A percentile compares a stretch with the other conserved stretches of the same genome.
Conservation (phyloP, 2,329 filamentous ascomycete genomes). For the Fusarium anguioides region DNA sequence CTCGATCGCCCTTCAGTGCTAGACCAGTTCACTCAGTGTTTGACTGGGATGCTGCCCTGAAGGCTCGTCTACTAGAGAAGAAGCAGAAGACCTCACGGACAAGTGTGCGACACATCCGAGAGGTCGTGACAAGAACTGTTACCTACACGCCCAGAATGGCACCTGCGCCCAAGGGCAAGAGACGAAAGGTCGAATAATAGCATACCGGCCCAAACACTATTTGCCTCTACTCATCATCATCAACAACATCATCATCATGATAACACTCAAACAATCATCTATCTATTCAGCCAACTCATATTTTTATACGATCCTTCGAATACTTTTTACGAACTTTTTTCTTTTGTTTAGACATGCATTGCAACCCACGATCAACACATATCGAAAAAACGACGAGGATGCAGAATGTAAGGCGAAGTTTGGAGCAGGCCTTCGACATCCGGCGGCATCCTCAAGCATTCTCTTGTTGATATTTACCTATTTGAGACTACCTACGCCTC, state of each 20-base stretch:
- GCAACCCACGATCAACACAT: constrained; percentile 27
- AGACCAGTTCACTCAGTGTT: constrained; percentile 75
- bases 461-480: constrained; percentile 24
- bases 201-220: neutral
- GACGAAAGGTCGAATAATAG: constrained; percentile 74
- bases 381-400: constrained; percentile 38
- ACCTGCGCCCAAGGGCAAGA: constrained; percentile 91
- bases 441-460: constrained; percentile 32
- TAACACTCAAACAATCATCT: constrained; percentile 15
- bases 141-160: constrained; percentile 90
- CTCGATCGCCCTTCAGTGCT: constrained; percentile 80
- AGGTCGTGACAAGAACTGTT: constrained; percentile 94
- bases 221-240: neutral
- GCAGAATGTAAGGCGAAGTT: constrained; percentile 20
- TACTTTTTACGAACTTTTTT: constrained; percentile 40
- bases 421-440: constrained; percentile 30
- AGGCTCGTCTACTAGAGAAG: constrained; percentile 72
- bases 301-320: constrained; percentile 23
- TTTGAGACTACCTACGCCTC: constrained; percentile 27
- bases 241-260: no score
- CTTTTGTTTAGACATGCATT: constrained; percentile 45
- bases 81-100: constrained; percentile 68
- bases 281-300: constrained; percentile 13
- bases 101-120: constrained; percentile 77
- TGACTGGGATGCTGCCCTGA: constrained; percentile 81